Evolutionary conservation across 129 eudicot genomes (phyloP).

Genomic region (Chrysanthemum makinoi): DNA sequence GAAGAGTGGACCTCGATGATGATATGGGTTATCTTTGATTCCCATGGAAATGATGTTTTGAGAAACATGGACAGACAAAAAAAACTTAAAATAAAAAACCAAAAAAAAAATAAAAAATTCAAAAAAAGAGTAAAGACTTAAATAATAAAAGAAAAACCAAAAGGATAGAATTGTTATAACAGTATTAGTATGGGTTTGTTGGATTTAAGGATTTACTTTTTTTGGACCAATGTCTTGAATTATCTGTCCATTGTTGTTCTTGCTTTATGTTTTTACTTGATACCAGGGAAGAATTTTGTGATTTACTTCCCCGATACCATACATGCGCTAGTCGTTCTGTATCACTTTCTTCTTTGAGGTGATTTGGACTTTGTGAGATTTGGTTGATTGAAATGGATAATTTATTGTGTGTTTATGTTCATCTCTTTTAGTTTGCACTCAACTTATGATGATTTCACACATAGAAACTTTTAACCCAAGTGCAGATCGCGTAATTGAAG

Average conservation of each 20-base stretch:
- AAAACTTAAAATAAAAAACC: constrained; percentile 8
- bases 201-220: constrained; percentile 34
- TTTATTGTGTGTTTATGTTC: constrained; percentile 20
- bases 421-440: not conserved
- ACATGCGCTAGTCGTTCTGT: constrained; percentile 12
- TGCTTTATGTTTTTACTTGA: constrained; percentile 25
- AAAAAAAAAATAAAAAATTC: not conserved
- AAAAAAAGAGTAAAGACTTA: constrained; percentile 9
- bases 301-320: constrained; percentile 31
- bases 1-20: constrained; percentile 33
- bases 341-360: not conserved
- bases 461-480: not conserved
- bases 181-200: constrained; percentile 36
- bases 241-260: constrained; percentile 17
- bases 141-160: constrained; percentile 16
- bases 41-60: constrained; percentile 42
- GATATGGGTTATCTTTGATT: constrained; percentile 35
- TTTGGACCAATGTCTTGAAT: constrained; percentile 28
- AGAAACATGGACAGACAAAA: constrained; percentile 32
- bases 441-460: not conserved
- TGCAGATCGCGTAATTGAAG: constrained; percentile 1
- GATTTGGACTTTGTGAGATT: constrained; percentile 20
- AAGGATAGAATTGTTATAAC: constrained; percentile 29
- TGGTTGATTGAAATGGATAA: constrained; percentile 21
- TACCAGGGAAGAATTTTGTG: constrained; percentile 36